Evolutionary conservation across 1,284 basidiomycete genomes (phyloP), one percentile per base, ranked within the genome.

Genomic region (Schizophyllum amplum): DNA sequence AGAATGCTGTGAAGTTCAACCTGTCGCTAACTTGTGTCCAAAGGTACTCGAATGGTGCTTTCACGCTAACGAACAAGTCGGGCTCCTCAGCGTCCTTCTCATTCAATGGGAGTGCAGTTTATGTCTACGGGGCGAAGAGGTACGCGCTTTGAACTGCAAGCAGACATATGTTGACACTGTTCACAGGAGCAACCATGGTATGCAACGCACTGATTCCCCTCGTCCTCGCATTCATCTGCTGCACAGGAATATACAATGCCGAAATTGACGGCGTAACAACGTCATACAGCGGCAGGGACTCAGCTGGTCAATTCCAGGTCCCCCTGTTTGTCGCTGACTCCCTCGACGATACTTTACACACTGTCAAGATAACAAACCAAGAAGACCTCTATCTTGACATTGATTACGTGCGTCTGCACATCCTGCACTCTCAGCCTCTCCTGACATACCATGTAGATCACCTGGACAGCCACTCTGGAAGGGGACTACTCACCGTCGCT

Each of bases 91-190:
- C 61, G 4, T 62, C 64, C 0, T 67, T 76, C 56, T 60, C 54
- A 42, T 76, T 75, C 63, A 75, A 68, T 24, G 73, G 74, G 5
- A 71, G 67, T 4, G 61, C 57, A n/a, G 49, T 74, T 23, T 72
- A 67, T 68, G 57, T 74, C 25, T 72, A 65, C 25, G 71, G 71
- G 4, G 70, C 70, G 9, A 66, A 69, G 20, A 63, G 72, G 72
- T 21, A 21, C 42, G 57, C 17, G 7, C n/a, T 22, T 11, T 17
- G 33, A n/a, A n/a, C 7, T 42, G 2, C 7, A 2, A 3, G 11
- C 7, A 3, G 33, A 42, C 7, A 9, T 42, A 42, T 17, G 13
- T 42, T 3, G 33, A n/a, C 7, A 42, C 33, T 42, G 7, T 42
- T 42, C 33, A 42, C 7, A 42, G 33, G 33, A 17, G 17, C 33